These are phyloP conservation scores for Yamadazyma nakazawae DNA, from an alignment of 805 yeast species.

Conservation along the genomic window DNA sequence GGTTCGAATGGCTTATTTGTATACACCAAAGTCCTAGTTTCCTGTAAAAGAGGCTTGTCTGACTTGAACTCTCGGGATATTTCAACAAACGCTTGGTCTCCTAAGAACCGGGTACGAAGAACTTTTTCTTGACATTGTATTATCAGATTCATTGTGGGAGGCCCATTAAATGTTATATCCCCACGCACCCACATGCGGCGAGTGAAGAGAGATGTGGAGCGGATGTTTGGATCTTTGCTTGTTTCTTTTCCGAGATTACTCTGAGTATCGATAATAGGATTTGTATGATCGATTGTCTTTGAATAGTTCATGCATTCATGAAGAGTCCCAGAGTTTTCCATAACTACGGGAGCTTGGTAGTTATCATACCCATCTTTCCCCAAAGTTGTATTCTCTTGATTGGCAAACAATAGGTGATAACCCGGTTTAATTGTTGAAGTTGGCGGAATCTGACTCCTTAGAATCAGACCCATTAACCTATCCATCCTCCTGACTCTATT, in stretches of 20 bases:
- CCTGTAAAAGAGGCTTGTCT: conserved; percentile 30
- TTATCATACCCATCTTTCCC: conserved; percentile 79
- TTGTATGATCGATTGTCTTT: no score
- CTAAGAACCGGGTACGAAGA: conserved; percentile 32
- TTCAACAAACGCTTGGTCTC: conserved; percentile 47
- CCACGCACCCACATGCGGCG: conserved; percentile 86
- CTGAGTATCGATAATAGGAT: no score
- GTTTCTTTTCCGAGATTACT: no score
- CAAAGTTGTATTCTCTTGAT: conserved; percentile 49
- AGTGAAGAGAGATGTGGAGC: conserved; percentile 32
- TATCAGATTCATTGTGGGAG: background rate
- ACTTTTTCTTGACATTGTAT: conserved; percentile 52
- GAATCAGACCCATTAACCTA: background rate
- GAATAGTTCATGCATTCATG: no score
- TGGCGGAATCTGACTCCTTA: background rate
- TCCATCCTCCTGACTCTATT: background rate
- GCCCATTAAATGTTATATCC: conserved; percentile 38
- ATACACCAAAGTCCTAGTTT: conserved; percentile 60
- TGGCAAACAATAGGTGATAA: conserved; percentile 64
- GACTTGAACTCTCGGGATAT: conserved; percentile 40
- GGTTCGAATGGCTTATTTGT: conserved; percentile 35
- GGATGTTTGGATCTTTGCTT: background rate
- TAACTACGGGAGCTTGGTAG: conserved; percentile 59
- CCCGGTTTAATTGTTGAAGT: conserved; percentile 33
- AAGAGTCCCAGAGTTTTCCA: background rate